Evolutionary conservation across 1,139 yeast genomes (phyloP).

Genomic region (Geotrichum citri-aurantii): DNA sequence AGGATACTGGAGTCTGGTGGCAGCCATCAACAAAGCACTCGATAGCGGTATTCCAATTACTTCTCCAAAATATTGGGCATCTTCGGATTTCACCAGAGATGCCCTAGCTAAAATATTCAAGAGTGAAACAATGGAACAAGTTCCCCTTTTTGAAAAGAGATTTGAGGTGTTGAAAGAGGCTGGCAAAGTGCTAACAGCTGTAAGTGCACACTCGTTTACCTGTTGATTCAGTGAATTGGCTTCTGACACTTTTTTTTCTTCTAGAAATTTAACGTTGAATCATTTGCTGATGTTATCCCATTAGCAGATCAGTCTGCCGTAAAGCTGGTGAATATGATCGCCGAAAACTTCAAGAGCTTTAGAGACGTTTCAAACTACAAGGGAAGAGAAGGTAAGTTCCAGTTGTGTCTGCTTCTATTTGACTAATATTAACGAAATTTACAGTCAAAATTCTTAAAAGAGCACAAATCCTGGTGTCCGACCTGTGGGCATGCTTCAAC

Average conservation of each 20-base stretch:
- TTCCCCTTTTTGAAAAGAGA: constrained; percentile 37
- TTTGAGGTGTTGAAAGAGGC: constrained; percentile 37
- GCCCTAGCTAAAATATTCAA: constrained; percentile 31
- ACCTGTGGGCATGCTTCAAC: constrained; percentile 42
- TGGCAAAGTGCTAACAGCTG: constrained; percentile 28
- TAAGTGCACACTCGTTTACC: constrained; percentile 13
- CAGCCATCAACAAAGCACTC: constrained; percentile 40
- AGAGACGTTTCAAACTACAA: constrained; percentile 33
- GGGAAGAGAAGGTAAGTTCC: constrained; percentile 21
- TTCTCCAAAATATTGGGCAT: constrained; percentile 35
- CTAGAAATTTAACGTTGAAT: constrained; percentile 18
- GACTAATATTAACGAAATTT: background rate
- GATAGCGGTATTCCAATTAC: constrained; percentile 39
- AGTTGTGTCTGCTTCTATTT: no score
- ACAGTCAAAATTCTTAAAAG: constrained; percentile 36
- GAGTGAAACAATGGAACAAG: constrained; percentile 31
- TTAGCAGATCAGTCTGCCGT: constrained; percentile 33
- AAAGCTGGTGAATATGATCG: constrained; percentile 30
- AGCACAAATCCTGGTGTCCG: constrained; percentile 41
- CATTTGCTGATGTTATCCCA: constrained; percentile 29
- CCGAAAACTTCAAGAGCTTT: constrained; percentile 33
- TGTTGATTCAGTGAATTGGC: background rate
- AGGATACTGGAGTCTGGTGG: constrained; percentile 43
- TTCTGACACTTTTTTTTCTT: background rate
- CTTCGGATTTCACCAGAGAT: constrained; percentile 28